Evolutionary conservation across 1,139 yeast species (phyloP), one percentile per base, ranked within the genome.

Genomic region (Hemisphaericaspora subhashii): DNA sequence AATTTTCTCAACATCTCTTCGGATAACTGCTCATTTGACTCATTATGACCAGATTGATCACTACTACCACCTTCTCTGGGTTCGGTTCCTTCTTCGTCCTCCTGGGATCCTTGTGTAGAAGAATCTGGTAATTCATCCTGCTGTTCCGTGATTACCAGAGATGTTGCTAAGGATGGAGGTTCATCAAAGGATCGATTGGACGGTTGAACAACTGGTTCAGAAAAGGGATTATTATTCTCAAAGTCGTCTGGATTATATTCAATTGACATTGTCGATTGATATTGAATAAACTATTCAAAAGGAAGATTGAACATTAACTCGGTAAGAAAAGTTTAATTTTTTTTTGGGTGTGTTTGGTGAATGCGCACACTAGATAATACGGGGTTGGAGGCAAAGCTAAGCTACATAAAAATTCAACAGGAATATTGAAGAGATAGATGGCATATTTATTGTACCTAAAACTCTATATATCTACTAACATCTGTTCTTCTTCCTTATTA

Each of bases 181-280:
- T 8, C 23, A 4, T 12, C 23, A n/a, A 18, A 5, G 10, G 22
- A 16, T 8, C 12, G 15, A 17, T 29, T 17, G 7, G 18, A 3
- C 23, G 20, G 22, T 3, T 26, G 33, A 10, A 26, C 33, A 8
- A 46, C 45, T 2, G 72, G 72, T 39, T 62, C 68, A 5, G 72
- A 66, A 56, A 81, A 81, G 3, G 86, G 87, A 52, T 80, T 81
- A 62, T 81, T 81, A 49, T 81, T 80, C 43, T 72, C 77, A 45
- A 79, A 79, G 44, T 80, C 86, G 45, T 81, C 85, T 2, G 85
- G 83, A 47, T 78, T 81, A 50, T 79, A 81, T 4, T 85, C 78
- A 26, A 76, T 66, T n/a, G 81, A 58, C 83, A 78, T 78, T 11
- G 34, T 32, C n/a, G n/a, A 12, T 32, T 4, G 9, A 7, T 5